A percentile compares a stretch with the other conserved stretches of the same genome.
Evolutionary conservation across 2,329 filamentous ascomycete genomes (phyloP).

Genomic region (Cordyceps fumosorosea): DNA sequence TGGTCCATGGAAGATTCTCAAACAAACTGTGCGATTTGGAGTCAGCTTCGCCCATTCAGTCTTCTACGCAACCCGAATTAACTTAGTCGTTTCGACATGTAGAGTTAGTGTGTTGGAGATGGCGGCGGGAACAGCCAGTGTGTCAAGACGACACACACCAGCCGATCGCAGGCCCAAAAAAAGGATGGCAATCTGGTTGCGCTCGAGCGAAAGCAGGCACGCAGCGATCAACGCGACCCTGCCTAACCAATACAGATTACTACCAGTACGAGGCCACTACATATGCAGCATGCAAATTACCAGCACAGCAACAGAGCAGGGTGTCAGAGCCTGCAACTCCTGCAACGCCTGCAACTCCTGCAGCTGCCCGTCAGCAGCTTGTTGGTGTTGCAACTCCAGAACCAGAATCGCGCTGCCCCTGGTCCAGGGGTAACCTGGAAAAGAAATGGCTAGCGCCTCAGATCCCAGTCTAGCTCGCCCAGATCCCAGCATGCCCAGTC

Average conservation of each 20-base stretch:
- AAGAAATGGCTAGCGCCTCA: neutral
- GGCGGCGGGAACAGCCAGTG: neutral
- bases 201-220: neutral
- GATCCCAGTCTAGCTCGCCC: slow-evolving; percentile 1
- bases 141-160: neutral
- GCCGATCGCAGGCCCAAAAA: neutral
- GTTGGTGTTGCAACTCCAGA: neutral
- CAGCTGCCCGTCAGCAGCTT: neutral
- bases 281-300: too few species aligned
- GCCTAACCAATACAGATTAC: too few species aligned
- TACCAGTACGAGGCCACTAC: too few species aligned
- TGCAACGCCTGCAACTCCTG: neutral
- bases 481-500: slow-evolving; percentile 2
- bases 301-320: too few species aligned
- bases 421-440: neutral
- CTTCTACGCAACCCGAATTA: neutral
- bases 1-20: neutral
- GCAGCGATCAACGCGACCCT: neutral
- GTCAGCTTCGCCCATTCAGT: neutral
- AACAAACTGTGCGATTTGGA: neutral
- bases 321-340: neutral
- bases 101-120: neutral
- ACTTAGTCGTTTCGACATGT: neutral
- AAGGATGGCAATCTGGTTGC: too few species aligned
- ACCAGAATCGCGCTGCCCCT: slow-evolving; percentile 3